A percentile compares a stretch with the other conserved stretches of the same genome.
Evolutionary conservation across 768 basidiomycete genomes (phyloP).

Genomic region (Termitomyces sp.): DNA sequence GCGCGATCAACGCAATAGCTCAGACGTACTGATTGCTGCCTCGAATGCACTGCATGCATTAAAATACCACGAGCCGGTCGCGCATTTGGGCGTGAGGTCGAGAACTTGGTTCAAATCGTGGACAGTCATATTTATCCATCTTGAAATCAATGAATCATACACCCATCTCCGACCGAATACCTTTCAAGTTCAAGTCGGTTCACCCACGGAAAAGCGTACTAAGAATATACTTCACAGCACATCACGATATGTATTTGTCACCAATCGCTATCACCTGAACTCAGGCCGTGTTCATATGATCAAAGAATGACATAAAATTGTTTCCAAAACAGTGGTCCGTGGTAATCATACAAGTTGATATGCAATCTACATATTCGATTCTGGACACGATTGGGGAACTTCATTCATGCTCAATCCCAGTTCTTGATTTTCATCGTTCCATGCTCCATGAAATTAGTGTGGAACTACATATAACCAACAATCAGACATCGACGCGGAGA

Average conservation of each 20-base stretch:
- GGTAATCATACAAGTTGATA: not conserved
- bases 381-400: not conserved
- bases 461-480: conserved; percentile 5
- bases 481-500: not conserved
- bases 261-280: not conserved
- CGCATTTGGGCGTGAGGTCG: not conserved
- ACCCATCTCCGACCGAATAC: not conserved
- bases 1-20: not conserved
- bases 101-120: not conserved
- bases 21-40: not conserved
- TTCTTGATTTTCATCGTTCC: conserved; percentile 27
- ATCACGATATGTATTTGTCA: not conserved
- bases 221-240: not conserved
- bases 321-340: not conserved
- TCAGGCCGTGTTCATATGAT: not conserved
- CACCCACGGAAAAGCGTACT: not conserved
- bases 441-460: conserved; percentile 24
- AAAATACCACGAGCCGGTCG: not conserved
- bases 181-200: too few species aligned
- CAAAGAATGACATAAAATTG: not conserved
- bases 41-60: not conserved
- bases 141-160: not conserved
- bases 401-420: conserved; percentile 18
- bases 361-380: not conserved
- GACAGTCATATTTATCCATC: not conserved